Percentiles rank a stretch among this genome's conserved stretches.
Conservation (phyloP, 2,329 filamentous ascomycete species). For the Aspergillus neoniger region DNA sequence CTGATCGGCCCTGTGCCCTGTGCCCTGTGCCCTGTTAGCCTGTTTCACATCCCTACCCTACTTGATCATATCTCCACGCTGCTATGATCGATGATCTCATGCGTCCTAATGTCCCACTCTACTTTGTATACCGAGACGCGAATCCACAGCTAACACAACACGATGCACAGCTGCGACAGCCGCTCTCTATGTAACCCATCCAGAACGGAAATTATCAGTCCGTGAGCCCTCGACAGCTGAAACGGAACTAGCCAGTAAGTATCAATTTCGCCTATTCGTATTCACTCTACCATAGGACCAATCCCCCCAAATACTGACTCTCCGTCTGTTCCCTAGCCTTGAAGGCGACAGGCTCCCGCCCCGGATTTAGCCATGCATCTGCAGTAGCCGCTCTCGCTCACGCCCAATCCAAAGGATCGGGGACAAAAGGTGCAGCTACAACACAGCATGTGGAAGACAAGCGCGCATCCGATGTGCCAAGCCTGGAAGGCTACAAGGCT, state of each 20-base stretch:
- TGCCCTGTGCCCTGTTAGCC: not conserved
- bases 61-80: not conserved
- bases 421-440: constrained; percentile 57
- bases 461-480: constrained; percentile 52
- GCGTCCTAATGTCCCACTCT: no score
- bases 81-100: not conserved
- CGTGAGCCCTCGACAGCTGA: constrained; percentile 25
- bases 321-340: constrained; percentile 19
- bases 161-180: constrained; percentile 56
- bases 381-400: constrained; percentile 76
- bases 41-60: not conserved
- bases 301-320: not conserved
- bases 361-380: constrained; percentile 57
- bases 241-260: constrained; percentile 28
- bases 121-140: not conserved
- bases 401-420: constrained; percentile 67
- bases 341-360: constrained; percentile 58
- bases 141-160: not conserved
- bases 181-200: constrained; percentile 58
- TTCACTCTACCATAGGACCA: not conserved
- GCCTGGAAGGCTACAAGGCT: constrained; percentile 70
- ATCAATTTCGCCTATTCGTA: not conserved
- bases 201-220: constrained; percentile 35
- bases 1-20: not conserved
- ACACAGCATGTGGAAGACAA: constrained; percentile 61